Conservation (phyloP, 805 yeast genomes). For the baker's yeast (Saccharomyces cerevisiae) region DNA sequence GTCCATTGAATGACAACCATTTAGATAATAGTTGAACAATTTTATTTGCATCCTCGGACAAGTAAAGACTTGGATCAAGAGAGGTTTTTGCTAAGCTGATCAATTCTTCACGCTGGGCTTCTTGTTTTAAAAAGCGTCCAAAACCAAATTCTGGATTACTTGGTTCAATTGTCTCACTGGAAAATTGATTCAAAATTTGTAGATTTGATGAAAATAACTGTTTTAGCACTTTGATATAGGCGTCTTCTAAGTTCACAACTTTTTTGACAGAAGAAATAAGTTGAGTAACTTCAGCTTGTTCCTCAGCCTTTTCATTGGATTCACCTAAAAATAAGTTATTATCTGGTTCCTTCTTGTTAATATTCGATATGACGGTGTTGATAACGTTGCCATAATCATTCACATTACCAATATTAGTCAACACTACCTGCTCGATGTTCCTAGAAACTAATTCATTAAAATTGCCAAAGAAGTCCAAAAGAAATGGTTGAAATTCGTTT, state of each 20-base stretch:
- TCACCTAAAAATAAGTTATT: conserved; percentile 58
- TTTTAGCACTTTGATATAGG: conserved; percentile 64
- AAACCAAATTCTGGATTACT: conserved; percentile 80
- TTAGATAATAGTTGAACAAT: conserved; percentile 52
- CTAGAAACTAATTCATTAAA: conserved; percentile 39
- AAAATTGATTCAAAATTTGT: conserved; percentile 52
- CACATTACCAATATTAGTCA: conserved; percentile 39
- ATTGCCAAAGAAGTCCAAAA: conserved; percentile 66
- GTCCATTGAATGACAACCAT: conserved; percentile 56
- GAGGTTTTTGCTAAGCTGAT: conserved; percentile 39
- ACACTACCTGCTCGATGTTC: conserved; percentile 44
- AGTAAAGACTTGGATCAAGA: conserved; percentile 36
- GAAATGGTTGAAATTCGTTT: conserved; percentile 55
- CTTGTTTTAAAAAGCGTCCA: conserved; percentile 59
- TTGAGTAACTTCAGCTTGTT: conserved; percentile 1
- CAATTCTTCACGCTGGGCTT: conserved; percentile 43
- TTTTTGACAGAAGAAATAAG: conserved; percentile 29
- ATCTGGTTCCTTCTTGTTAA: conserved; percentile 44
- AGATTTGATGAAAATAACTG: conserved; percentile 54
- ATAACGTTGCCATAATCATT: conserved; percentile 41
- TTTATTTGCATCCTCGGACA: conserved; percentile 37
- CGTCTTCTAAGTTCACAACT: conserved; percentile 55
- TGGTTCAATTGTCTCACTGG: conserved; percentile 37
- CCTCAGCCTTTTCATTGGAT: conserved; percentile 2
- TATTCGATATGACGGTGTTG: conserved; percentile 32